Conservation (phyloP, 495 filamentous ascomycete genomes). For the Chaetomium fimeti region DNA sequence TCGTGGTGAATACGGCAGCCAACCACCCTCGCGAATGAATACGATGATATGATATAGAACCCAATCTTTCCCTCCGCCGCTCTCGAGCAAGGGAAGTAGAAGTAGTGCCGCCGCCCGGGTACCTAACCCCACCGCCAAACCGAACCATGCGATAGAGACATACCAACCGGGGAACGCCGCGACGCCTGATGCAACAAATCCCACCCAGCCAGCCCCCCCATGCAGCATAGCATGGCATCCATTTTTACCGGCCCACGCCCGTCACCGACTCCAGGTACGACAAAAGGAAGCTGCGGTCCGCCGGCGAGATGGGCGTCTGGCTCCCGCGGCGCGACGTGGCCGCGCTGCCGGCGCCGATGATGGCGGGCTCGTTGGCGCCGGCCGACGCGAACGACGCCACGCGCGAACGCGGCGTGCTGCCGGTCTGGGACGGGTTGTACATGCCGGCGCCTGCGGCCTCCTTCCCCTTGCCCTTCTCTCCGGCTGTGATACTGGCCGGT, state of each 20-base stretch:
- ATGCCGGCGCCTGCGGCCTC: constrained; percentile 20
- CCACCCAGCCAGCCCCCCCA: neutral
- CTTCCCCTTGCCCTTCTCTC: constrained; percentile 48
- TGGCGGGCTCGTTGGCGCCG: neutral
- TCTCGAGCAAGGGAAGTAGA: too few species aligned
- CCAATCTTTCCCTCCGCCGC: neutral
- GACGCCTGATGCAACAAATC: neutral
- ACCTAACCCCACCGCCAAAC: too few species aligned
- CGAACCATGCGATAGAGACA: too few species aligned
- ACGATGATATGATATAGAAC: neutral
- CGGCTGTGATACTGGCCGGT: constrained; percentile 39
- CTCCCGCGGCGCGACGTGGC: constrained; percentile 45
- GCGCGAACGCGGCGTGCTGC: constrained; percentile 41
- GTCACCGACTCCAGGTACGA: constrained; percentile 62
- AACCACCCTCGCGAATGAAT: neutral
- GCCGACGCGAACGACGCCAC: constrained; percentile 42
- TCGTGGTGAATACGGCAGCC: neutral
- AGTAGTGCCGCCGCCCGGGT: too few species aligned
- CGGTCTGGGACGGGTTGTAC: constrained; percentile 27
- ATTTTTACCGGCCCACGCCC: constrained; percentile 21
- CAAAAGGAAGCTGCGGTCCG: constrained; percentile 74
- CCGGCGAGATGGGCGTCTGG: constrained; percentile 59
- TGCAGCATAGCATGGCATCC: neutral
- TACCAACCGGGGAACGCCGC: neutral
- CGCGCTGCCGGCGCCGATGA: constrained; percentile 30